phyloP scores from a whole-genome alignment of 257 asterid genomes.

The Gentiana macrophylla region DNA sequence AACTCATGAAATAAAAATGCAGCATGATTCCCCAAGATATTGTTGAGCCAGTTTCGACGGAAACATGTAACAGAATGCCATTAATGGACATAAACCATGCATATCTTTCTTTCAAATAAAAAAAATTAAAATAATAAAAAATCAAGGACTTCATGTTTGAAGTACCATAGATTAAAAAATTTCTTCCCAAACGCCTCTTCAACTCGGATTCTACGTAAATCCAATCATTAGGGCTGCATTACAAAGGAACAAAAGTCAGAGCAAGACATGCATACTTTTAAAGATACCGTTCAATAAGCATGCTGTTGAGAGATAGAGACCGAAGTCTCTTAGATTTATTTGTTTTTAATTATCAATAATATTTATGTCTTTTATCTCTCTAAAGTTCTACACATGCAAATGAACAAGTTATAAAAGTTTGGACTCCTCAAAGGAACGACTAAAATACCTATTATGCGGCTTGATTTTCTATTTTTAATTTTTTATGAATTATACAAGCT shows the following conservation, averaged over 20 bases:
- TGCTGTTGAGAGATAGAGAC: neutral
- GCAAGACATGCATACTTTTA: neutral
- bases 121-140: neutral
- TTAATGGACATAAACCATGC: too few species aligned
- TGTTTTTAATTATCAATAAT: too few species aligned
- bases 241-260: constrained; percentile 19
- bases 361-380: too few species aligned
- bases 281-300: too few species aligned
- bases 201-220: constrained; percentile 70
- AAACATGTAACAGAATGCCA: neutral
- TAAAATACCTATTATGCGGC: neutral
- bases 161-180: constrained; percentile 62
- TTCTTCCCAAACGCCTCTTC: constrained; percentile 67
- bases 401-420: too few species aligned
- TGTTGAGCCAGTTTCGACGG: neutral
- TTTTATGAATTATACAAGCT: neutral
- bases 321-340: neutral
- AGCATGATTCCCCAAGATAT: too few species aligned
- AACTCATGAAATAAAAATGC: too few species aligned
- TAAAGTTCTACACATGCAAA: too few species aligned
- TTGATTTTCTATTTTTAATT: neutral
- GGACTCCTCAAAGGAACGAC: neutral
- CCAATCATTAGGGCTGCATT: constrained; percentile 87
- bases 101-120: neutral
- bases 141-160: neutral